Conservation (phyloP, 768 basidiomycete genomes). For the Mycena vulgaris region DNA sequence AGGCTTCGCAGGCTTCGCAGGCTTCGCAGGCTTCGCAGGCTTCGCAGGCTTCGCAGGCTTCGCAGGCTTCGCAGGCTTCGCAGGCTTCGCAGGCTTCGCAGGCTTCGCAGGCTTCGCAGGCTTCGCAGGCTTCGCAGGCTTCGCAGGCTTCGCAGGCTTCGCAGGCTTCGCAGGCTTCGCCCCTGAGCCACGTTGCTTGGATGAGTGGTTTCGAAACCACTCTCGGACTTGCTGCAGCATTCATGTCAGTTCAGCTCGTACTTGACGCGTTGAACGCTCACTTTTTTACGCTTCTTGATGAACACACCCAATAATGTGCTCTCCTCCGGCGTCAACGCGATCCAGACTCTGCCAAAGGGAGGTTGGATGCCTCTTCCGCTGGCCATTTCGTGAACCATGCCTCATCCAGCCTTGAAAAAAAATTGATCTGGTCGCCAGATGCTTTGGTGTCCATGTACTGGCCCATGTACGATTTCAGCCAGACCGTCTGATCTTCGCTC, state of each 20-base stretch:
- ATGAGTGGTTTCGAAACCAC: slow-evolving; percentile 15
- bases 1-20: no score
- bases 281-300: not conserved
- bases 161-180: no score
- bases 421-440: not conserved
- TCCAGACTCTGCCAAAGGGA: not conserved
- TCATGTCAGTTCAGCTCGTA: not conserved
- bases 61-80: no score
- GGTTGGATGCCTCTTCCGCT: not conserved
- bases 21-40: no score
- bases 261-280: not conserved
- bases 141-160: no score
- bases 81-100: no score
- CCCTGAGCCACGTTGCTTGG: not conserved
- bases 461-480: not conserved
- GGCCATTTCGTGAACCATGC: slow-evolving; percentile 4
- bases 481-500: not conserved
- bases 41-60: no score
- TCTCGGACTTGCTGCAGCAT: slow-evolving; percentile 1
- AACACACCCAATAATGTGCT: not conserved
- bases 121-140: no score
- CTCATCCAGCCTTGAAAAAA: not conserved
- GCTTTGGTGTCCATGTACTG: not conserved
- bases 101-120: no score
- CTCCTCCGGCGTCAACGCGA: not conserved